Percentiles rank a stretch among this genome's conserved stretches.
Evolutionary conservation across 495 filamentous ascomycete genomes (phyloP).

Genomic region (Aspergillus nanangensis): DNA sequence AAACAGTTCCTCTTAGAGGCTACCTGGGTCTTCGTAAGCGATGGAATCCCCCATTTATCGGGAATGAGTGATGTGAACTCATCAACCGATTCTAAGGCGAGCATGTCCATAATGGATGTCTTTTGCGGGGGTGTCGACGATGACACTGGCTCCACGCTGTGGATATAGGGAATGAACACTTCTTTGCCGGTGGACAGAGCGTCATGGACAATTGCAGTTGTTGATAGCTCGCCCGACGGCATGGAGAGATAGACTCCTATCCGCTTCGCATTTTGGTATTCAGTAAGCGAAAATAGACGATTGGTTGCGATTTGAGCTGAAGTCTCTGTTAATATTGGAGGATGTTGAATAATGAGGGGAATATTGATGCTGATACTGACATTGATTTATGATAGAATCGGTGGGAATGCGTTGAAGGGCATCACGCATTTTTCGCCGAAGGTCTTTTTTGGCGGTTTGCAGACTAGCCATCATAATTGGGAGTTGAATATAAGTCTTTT

Average conservation of each 20-base stretch:
- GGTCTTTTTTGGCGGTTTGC: constrained; percentile 65
- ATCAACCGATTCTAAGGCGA: constrained; percentile 61
- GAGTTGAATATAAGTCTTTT: background rate
- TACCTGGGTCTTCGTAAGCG: constrained; percentile 59
- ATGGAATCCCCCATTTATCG: constrained; percentile 92
- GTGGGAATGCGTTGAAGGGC: constrained; percentile 52
- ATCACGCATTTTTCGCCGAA: constrained; percentile 65
- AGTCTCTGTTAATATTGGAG: no score
- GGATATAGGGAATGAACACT: constrained; percentile 88
- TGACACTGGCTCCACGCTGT: constrained; percentile 57
- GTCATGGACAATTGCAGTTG: constrained; percentile 72
- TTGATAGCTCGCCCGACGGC: constrained; percentile 79
- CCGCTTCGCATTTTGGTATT: constrained; percentile 65
- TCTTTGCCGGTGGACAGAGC: constrained; percentile 72
- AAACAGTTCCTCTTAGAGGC: constrained; percentile 63
- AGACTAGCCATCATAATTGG: constrained; percentile 45
- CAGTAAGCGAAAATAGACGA: constrained; percentile 53
- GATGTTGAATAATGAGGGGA: constrained; percentile 10
- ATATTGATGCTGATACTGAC: constrained; percentile 41
- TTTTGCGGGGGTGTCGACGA: constrained; percentile 30
- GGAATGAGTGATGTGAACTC: constrained; percentile 73
- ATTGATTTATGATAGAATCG: constrained; percentile 59
- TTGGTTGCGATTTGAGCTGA: constrained; percentile 56
- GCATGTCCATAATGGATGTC: constrained; percentile 85
- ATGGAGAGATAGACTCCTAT: constrained; percentile 92